phyloP scores from a whole-genome alignment of 2,329 filamentous ascomycete species.

The Pseudovirgaria hyperparasitica region DNA sequence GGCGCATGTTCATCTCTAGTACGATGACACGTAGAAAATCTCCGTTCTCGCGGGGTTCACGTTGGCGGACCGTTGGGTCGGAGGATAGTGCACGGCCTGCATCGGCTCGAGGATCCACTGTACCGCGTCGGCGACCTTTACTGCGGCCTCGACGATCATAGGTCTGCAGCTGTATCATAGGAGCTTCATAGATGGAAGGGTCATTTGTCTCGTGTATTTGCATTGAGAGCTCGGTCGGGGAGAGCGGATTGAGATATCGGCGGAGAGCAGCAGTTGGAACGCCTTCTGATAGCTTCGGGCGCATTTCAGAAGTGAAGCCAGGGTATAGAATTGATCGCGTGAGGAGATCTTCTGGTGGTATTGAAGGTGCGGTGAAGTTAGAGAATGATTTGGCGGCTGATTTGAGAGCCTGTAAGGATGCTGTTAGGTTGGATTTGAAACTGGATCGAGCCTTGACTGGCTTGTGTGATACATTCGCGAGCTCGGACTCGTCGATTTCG shows the following conservation, averaged over 20 bases:
- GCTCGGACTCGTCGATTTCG: constrained; percentile 18
- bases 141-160: constrained; percentile 33
- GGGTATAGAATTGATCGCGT: constrained; percentile 47
- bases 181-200: constrained; percentile 32
- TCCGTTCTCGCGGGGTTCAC: constrained; percentile 51
- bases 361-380: constrained; percentile 39
- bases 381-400: constrained; percentile 49
- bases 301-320: constrained; percentile 46
- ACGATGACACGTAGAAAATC: constrained; percentile 53
- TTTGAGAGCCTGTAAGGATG: constrained; percentile 48
- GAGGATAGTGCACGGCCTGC: constrained; percentile 28
- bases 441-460: constrained; percentile 29
- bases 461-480: constrained; percentile 25
- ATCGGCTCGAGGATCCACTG: constrained; percentile 28
- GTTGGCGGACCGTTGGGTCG: constrained; percentile 37
- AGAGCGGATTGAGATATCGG: constrained; percentile 46
- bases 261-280: constrained; percentile 44
- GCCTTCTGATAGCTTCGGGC: constrained; percentile 40
- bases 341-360: constrained; percentile 46
- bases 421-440: constrained; percentile 52
- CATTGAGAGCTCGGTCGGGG: constrained; percentile 24
- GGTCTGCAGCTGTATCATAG: constrained; percentile 51
- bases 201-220: constrained; percentile 25
- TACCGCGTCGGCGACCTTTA: constrained; percentile 10
- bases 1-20: constrained; percentile 56